Evolutionary conservation across 106 monocot species (phyloP), one percentile per base, ranked within the genome.

Genomic region (Amphibolis antarctica): DNA sequence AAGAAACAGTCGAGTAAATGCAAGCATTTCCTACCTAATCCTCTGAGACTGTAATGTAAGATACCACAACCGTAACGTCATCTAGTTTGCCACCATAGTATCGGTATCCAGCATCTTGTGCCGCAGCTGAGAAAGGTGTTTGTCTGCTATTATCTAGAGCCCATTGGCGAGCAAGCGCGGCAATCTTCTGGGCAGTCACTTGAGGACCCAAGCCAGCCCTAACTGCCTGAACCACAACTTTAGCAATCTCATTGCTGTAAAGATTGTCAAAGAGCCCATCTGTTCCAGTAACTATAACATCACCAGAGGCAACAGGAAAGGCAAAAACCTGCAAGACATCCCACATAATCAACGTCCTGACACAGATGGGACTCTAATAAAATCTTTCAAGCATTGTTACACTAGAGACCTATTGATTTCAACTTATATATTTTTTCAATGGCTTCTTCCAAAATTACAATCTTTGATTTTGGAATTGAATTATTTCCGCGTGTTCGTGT

Each of bases 191-290:
- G 14, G 83, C 80, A 23, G 87, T 76, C 17, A 73, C 75, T 20
- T 83, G 72, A 28, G 87, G 87, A 0, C 68, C 78, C 43, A 77
- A 52, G 0, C 87, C 80, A 26, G 75, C 80, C 66, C 80, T 68
- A 17, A 73, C 48, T 10, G 80, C 83, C 17, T 83, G 71, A 11
- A 83, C 77, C 18, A 83, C 80, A 1, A 88, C 78, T 2, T 80
- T 78, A 3, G 71, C 74, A 12, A 88, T 56, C 48, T 83, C 87
- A 24, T 81, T 83, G 42, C 69, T 67, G 71, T 83, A 83, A 31
- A 88, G 69, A 47, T 88, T 88, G 55, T 88, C 87, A 60, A 88
- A 88, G 19, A 88, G 72, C 0, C 87, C 87, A 25, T 88, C 87
- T 10, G 87, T 78, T 55, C 87, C 83, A 14, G 83, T 81, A 31